These are phyloP conservation scores for Prunus fruticosa DNA, from an alignment of 306 rosid species.

Conservation along the genomic window DNA sequence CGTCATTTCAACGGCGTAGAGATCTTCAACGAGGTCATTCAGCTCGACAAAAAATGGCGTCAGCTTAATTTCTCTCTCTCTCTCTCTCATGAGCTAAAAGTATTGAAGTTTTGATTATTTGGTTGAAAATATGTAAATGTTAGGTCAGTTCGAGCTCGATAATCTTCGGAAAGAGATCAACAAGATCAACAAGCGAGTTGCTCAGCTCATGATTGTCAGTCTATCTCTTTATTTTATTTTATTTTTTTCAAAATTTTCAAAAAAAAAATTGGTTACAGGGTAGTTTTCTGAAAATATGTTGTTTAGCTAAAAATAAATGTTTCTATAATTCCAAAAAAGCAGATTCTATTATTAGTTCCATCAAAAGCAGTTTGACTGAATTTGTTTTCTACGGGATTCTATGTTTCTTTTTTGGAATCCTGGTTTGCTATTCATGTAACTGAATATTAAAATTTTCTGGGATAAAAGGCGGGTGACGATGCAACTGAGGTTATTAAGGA, in stretches of 20 bases:
- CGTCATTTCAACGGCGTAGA: constrained; percentile 78
- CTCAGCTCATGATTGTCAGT: constrained; percentile 58
- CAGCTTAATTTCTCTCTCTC: constrained; percentile 38
- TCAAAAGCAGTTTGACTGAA: neutral
- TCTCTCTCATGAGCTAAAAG: neutral
- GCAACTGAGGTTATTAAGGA: constrained; percentile 47
- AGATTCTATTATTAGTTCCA: neutral
- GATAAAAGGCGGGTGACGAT: constrained; percentile 51
- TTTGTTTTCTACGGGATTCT: neutral
- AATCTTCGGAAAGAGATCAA: constrained; percentile 68
- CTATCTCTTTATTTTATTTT: neutral
- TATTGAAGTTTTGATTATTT: neutral
- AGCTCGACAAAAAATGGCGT: constrained; percentile 87
- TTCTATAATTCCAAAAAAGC: too few relatives aligned
- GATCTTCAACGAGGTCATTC: constrained; percentile 66
- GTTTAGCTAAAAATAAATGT: too few relatives aligned
- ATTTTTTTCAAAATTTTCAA: neutral
- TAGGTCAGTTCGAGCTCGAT: constrained; percentile 74
- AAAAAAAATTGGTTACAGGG: too few relatives aligned
- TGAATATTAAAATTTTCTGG: neutral
- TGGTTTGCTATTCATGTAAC: neutral
- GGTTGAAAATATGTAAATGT: neutral
- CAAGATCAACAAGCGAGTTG: constrained; percentile 71
- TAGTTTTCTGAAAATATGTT: neutral
- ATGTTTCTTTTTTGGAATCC: neutral